phyloP scores from a whole-genome alignment of 176 grass and related monocot genomes.

The Elymus sibiricus region DNA sequence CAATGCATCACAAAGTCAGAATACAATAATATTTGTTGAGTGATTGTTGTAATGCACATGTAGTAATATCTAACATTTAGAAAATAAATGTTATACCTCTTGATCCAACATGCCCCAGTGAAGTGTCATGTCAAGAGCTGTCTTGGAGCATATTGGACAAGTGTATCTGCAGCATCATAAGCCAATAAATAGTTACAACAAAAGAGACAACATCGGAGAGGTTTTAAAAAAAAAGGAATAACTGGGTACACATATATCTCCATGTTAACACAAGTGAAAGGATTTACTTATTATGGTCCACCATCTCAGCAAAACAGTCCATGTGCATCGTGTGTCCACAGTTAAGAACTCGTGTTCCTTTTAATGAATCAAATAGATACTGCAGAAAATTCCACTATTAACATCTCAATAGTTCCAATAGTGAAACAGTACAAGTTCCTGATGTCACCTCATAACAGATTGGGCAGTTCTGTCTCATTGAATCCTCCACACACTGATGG shows the following conservation, averaged over 20 bases:
- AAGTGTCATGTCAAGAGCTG: slow-evolving; percentile 50
- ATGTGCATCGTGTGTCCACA: slow-evolving; percentile 95
- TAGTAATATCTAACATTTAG: neutral
- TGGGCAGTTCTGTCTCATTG: slow-evolving; percentile 93
- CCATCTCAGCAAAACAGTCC: slow-evolving; percentile 79
- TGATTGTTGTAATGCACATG: neutral
- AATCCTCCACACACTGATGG: slow-evolving; percentile 91
- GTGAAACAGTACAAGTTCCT: slow-evolving; percentile 15
- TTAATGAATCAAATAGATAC: slow-evolving; percentile 98
- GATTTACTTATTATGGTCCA: slow-evolving; percentile 69
- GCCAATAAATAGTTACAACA: slow-evolving; percentile 24
- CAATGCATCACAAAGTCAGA: neutral
- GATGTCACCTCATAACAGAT: slow-evolving; percentile 88
- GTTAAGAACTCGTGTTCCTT: slow-evolving; percentile 74
- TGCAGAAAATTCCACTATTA: slow-evolving; percentile 39
- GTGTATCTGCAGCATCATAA: slow-evolving; percentile 67
- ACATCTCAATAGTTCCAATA: slow-evolving; percentile 5
- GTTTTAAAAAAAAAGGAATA: neutral
- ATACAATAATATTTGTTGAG: neutral
- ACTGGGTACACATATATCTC: slow-evolving; percentile 5
- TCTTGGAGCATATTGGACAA: slow-evolving; percentile 93
- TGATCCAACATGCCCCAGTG: slow-evolving; percentile 71
- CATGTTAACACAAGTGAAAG: slow-evolving; percentile 5
- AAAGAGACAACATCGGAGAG: neutral
- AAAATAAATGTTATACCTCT: slow-evolving; percentile 60